These are phyloP conservation scores for Eucommia ulmoides DNA, from an alignment of 257 asterid genomes.

Conservation along the genomic window DNA sequence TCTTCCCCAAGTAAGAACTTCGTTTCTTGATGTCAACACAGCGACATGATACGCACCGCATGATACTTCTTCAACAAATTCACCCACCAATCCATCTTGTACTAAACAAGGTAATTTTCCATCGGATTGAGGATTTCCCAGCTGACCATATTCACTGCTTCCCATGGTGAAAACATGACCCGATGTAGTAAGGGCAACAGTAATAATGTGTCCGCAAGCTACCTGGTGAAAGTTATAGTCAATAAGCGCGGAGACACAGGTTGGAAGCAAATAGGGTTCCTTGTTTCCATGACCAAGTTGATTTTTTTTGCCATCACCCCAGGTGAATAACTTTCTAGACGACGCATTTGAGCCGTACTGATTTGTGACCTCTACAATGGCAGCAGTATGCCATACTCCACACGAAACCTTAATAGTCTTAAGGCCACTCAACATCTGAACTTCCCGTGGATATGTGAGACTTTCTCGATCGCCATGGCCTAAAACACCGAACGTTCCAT, in stretches of 20 bases:
- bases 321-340: constrained; percentile 72
- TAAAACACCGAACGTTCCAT: constrained; percentile 76
- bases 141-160: constrained; percentile 52
- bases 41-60: constrained; percentile 76
- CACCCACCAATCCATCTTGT: constrained; percentile 80
- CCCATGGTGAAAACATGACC: constrained; percentile 90
- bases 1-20: constrained; percentile 80
- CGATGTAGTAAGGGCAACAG: constrained; percentile 62
- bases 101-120: constrained; percentile 69
- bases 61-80: constrained; percentile 76
- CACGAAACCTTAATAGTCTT: constrained; percentile 65
- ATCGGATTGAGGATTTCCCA: constrained; percentile 62
- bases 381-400: constrained; percentile 94
- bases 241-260: constrained; percentile 59
- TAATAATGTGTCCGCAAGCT: constrained; percentile 65
- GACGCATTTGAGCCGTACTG: constrained; percentile 31
- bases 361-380: constrained; percentile 62
- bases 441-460: constrained; percentile 50
- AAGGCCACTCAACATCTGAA: constrained; percentile 49
- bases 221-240: constrained; percentile 80
- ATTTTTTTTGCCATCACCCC: constrained; percentile 91
- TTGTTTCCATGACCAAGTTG: constrained; percentile 82
- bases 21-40: constrained; percentile 70
- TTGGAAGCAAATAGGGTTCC: constrained; percentile 58
- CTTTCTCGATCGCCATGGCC: constrained; percentile 81